A percentile compares a stretch with the other conserved stretches of the same genome.
Evolutionary conservation across 345 rosid species (phyloP).

Genomic region (Euphorbia tirucalli): DNA sequence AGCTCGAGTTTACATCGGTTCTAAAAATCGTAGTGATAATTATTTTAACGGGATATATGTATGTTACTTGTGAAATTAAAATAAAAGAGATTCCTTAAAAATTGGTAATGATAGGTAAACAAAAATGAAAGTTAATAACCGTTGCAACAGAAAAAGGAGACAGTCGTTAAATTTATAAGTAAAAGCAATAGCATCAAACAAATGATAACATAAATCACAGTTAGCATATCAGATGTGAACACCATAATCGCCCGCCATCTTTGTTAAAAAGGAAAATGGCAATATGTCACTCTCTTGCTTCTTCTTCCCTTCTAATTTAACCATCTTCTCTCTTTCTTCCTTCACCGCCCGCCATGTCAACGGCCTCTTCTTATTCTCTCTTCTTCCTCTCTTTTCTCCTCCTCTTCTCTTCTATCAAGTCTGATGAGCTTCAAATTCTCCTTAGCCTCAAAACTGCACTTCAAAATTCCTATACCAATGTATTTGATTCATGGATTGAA

Average conservation of each 20-base stretch:
- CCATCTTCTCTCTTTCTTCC: not conserved
- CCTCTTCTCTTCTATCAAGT: constrained; percentile 23
- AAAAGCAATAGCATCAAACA: not conserved
- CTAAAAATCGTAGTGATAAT: no score
- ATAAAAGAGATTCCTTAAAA: no score
- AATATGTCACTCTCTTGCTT: not conserved
- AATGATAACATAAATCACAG: no score
- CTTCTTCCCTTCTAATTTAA: not conserved
- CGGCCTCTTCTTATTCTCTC: constrained; percentile 8
- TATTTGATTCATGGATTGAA: constrained; percentile 55
- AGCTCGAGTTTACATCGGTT: no score
- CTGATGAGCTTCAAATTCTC: constrained; percentile 58
- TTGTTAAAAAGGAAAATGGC: not conserved
- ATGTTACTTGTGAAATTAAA: no score
- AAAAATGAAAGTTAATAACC: not conserved
- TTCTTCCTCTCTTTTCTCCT: constrained; percentile 31
- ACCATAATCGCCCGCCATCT: not conserved
- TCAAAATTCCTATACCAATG: constrained; percentile 21
- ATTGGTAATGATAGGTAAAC: not conserved
- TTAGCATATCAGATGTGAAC: not conserved
- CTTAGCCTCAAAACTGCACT: constrained; percentile 47
- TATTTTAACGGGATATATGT: no score
- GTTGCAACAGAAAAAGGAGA: not conserved
- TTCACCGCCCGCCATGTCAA: constrained; percentile 32
- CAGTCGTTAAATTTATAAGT: not conserved